Conservation (phyloP, 2,329 filamentous ascomycete genomes). For the Myrmaecium sp. region DNA sequence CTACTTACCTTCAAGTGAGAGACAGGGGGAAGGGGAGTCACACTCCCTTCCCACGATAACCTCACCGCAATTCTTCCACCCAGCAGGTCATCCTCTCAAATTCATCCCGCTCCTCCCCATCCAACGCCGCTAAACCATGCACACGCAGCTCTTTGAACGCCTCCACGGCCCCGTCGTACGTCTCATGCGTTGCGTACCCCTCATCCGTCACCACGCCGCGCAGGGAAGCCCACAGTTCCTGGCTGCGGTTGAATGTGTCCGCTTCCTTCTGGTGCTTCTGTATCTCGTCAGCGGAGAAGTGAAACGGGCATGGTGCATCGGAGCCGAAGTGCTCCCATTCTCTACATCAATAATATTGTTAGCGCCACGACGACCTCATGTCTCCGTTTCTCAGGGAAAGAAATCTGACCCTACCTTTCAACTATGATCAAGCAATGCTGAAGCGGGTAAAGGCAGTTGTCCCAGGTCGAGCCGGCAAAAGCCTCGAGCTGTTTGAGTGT, state of each 20-base stretch:
- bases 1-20: too few species aligned
- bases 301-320: constrained; percentile 11
- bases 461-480: constrained; percentile 12
- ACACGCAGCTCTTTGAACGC: constrained; percentile 8
- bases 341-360: constrained; percentile 7
- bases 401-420: constrained; percentile 9
- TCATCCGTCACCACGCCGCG: constrained; percentile 11
- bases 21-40: too few species aligned
- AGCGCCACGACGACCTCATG: constrained; percentile 5
- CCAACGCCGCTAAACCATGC: too few species aligned
- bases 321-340: constrained; percentile 10
- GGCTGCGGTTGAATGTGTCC: constrained; percentile 10
- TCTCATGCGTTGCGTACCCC: constrained; percentile 11
- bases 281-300: constrained; percentile 11
- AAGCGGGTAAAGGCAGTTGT: constrained; percentile 11
- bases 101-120: too few species aligned
- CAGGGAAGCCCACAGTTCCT: constrained; percentile 10
- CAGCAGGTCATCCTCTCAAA: too few species aligned
- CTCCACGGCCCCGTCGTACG: constrained; percentile 7
- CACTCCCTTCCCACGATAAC: too few species aligned
- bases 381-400: constrained; percentile 2
- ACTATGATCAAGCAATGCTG: constrained; percentile 11
- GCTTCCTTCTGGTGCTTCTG: constrained; percentile 10
- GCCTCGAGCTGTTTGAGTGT: constrained; percentile 14
- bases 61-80: too few species aligned